These are phyloP conservation scores for Penicillium psychrosexuale DNA, from an alignment of 2,329 filamentous ascomycete species.

Conservation along the genomic window DNA sequence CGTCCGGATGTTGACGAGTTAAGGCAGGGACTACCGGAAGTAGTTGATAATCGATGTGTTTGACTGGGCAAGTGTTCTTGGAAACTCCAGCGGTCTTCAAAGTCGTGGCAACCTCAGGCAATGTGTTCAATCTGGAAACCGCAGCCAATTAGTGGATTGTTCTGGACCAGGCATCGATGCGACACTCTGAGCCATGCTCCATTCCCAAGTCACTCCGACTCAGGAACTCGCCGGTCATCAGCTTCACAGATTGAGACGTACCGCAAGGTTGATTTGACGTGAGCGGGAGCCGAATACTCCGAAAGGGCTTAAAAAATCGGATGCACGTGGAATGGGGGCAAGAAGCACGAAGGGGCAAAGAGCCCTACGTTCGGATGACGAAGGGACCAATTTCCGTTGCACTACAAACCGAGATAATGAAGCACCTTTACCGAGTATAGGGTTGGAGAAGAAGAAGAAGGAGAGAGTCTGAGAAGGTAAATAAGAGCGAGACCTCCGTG, in stretches of 20 bases:
- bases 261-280: constrained; percentile 9
- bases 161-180: constrained; percentile 1
- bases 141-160: constrained; percentile 2
- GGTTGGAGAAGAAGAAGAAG: constrained; percentile 4
- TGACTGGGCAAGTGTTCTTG: neutral
- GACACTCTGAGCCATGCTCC: neutral
- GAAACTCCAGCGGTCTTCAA: neutral
- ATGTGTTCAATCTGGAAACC: constrained; percentile 1
- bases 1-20: neutral
- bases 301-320: constrained; percentile 14
- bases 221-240: neutral
- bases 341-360: constrained; percentile 8
- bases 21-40: constrained; percentile 18
- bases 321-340: constrained; percentile 23
- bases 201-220: neutral
- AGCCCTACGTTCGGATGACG: constrained; percentile 11
- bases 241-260: constrained; percentile 12
- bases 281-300: constrained; percentile 21
- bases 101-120: neutral
- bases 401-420: neutral
- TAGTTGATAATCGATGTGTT: neutral
- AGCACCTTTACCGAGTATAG: neutral
- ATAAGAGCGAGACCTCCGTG: constrained; percentile 2
- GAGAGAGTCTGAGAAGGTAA: constrained; percentile 12
- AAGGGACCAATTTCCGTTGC: neutral